Conservation (phyloP, 768 basidiomycete species). For the Boletus edulis region DNA sequence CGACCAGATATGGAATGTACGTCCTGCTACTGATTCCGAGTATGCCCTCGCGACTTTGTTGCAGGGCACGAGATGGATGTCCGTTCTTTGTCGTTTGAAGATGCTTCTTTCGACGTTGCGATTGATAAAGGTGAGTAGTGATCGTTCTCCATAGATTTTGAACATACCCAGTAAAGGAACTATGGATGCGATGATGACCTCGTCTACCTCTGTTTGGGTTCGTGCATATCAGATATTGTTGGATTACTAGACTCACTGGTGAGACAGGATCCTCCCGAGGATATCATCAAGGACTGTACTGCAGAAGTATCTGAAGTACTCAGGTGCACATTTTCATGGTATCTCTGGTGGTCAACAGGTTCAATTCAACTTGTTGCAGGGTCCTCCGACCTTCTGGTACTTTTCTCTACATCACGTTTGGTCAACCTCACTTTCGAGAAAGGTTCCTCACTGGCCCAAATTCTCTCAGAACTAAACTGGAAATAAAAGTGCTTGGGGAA, state of each 20-base stretch:
- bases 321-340: conserved; percentile 39
- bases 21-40: conserved; percentile 8
- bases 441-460: conserved; percentile 51
- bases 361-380: conserved; percentile 33
- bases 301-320: conserved; percentile 76
- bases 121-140: conserved; percentile 69
- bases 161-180: conserved; percentile 44
- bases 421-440: conserved; percentile 84
- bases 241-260: neutral
- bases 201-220: conserved; percentile 82
- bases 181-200: conserved; percentile 89
- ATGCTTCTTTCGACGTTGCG: conserved; percentile 68
- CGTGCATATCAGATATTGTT: conserved; percentile 8
- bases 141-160: neutral
- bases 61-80: conserved; percentile 87
- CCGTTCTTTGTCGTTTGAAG: conserved; percentile 56
- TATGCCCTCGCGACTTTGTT: neutral
- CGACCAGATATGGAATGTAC: conserved; percentile 74
- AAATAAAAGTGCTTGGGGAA: conserved; percentile 71
- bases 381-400: conserved; percentile 58
- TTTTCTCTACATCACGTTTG: conserved; percentile 84
- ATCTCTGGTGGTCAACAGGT: neutral
- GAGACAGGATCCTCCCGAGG: conserved; percentile 66
- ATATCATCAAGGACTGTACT: conserved; percentile 67
- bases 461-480: conserved; percentile 53